Base-by-base conservation (phyloP, 495 filamentous ascomycete genomes). In the Cryomyces minteri region DNA sequence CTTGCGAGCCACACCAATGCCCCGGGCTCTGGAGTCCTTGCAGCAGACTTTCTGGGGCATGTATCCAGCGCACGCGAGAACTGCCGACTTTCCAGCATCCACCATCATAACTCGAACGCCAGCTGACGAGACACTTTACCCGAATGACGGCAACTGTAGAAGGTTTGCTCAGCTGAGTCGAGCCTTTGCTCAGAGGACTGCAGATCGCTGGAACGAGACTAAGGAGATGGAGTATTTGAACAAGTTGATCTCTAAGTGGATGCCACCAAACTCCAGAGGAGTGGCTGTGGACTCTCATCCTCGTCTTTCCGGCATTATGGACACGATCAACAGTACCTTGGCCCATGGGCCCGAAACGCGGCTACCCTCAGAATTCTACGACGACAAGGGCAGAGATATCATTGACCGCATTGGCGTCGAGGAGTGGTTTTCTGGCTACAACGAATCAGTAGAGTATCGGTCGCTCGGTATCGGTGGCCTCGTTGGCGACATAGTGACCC, bases 351-450 rank as follows among this genome's bases (percentile, higher is more conserved):
- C 80, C 0, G 69, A 70, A 10, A 94, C 85, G 0, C 69, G 67
- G 39, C 69, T 98, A 5, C 90, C 90, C 0, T 60, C 64, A 10
- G 83, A 87, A 43, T 98, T 98, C 61, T 96, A 98, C 59, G 85
- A 94, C 53, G 55, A 67, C 31, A 82, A 79, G 58, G 80, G 65
- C 4, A 61, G 72, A 5, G 68, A 65, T 2, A 78, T 86, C 41
- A 72, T 95, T 44, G 81, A 95, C 43, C 70, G 70, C 30, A 83
- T 95, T 41, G 74, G 69, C 38, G 77, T 84, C 2, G 90, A 98
- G 51, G 92, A 98, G 63, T 96, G 90, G 90, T 96, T 80, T 56
- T 63, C 76, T 6, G 90, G 88, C 4, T 98, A 87, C 58, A 69
- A 68, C 36, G 85, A 94, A 62, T 85, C 74, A 45, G 61, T 55